These are phyloP conservation scores for Exsudoporus frostii DNA, from an alignment of 768 basidiomycete genomes.

Conservation along the genomic window DNA sequence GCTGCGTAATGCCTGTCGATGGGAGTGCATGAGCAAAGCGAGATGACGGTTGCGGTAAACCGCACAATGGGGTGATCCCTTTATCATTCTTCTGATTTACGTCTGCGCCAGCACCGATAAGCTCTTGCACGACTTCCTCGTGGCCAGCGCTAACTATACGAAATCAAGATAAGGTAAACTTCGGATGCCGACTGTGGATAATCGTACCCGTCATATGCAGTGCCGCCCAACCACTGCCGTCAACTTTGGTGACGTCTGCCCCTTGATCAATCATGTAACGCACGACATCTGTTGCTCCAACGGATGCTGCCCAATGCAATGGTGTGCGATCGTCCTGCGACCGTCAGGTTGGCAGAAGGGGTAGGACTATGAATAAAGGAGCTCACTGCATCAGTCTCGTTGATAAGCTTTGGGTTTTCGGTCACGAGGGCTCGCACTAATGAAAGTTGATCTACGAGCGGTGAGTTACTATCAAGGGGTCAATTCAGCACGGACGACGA, in stretches of 20 bases:
- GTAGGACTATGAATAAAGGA: neutral
- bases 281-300: conserved; percentile 64
- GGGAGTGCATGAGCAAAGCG: conserved; percentile 5
- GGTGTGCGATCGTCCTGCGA: conserved; percentile 73
- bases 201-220: conserved; percentile 72
- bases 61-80: conserved; percentile 80
- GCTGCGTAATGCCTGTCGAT: conserved; percentile 81
- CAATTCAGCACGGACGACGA: neutral
- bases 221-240: conserved; percentile 72
- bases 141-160: conserved; percentile 75
- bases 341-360: neutral
- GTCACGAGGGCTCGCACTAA: conserved; percentile 63
- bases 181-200: neutral
- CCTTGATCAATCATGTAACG: conserved; percentile 68
- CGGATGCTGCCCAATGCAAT: conserved; percentile 83
- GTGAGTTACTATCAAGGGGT: neutral
- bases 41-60: neutral
- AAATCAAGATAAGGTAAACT: neutral
- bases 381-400: conserved; percentile 61
- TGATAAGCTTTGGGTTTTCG: conserved; percentile 59
- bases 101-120: conserved; percentile 81
- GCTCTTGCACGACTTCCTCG: conserved; percentile 67
- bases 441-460: conserved; percentile 58
- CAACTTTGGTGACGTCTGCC: conserved; percentile 61
- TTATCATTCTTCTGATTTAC: conserved; percentile 78